Evolutionary conservation across 371 early-diverging fungal species (phyloP).

Genomic region (Neoconidiobolus thromboides): DNA sequence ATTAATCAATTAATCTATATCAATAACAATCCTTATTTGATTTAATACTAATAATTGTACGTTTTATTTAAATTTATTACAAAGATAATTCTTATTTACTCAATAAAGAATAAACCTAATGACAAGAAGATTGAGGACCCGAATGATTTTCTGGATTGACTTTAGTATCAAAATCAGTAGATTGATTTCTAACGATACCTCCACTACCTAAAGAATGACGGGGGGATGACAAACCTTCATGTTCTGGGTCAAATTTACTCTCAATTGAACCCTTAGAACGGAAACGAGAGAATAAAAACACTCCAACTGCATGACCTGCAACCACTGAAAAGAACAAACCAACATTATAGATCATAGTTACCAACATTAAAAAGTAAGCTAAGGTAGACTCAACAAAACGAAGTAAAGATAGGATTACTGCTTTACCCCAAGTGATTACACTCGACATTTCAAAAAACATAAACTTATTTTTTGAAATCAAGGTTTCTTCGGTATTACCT

Average conservation of each 20-base stretch:
- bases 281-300: conserved; percentile 13
- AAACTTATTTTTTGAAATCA: background rate
- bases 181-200: too few species aligned
- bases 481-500: background rate
- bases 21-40: too few species aligned
- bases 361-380: conserved; percentile 26
- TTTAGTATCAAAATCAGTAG: too few species aligned
- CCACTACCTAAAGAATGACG: background rate
- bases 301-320: conserved; percentile 21
- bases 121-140: too few species aligned
- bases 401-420: background rate
- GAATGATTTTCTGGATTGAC: too few species aligned
- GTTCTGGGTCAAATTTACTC: background rate
- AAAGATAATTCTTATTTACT: too few species aligned
- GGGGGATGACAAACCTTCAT: background rate
- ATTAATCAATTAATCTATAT: too few species aligned
- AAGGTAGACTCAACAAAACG: conserved; percentile 10
- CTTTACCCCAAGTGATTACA: background rate
- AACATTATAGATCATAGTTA: conserved; percentile 34
- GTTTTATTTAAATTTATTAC: too few species aligned
- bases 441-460: background rate
- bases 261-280: background rate
- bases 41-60: too few species aligned
- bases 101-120: too few species aligned
- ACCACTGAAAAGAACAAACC: conserved; percentile 23